These are phyloP conservation scores for Xylaria sp. DNA, from an alignment of 2,329 filamentous ascomycete genomes.

Conservation along the genomic window DNA sequence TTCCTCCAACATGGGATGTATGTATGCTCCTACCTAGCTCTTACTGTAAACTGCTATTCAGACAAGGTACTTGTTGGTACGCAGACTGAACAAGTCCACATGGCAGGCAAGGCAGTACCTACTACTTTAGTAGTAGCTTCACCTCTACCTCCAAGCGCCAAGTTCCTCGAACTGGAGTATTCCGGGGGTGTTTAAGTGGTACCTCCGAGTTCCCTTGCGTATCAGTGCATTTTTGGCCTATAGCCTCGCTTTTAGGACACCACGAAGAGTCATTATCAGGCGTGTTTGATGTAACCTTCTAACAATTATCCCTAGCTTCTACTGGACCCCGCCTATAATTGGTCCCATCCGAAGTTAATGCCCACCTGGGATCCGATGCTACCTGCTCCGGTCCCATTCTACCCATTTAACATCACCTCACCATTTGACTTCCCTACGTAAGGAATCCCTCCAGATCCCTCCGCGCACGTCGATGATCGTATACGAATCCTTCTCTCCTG, in stretches of 20 bases:
- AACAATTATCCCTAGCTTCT: conserved; percentile 26
- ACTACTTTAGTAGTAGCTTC: neutral
- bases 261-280: neutral
- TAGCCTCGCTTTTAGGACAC: neutral
- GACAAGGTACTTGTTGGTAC: neutral
- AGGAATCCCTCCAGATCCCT: conserved; percentile 1
- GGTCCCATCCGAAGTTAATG: conserved; percentile 15
- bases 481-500: conserved; percentile 14
- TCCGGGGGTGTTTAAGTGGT: conserved; percentile 33
- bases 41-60: no score
- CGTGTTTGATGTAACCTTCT: conserved; percentile 9
- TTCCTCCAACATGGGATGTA: no score
- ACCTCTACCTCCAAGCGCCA: conserved; percentile 9
- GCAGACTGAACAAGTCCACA: neutral
- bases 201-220: conserved; percentile 3
- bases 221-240: conserved; percentile 4
- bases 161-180: neutral
- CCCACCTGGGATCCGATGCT: conserved; percentile 1
- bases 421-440: neutral
- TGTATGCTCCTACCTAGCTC: no score
- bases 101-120: neutral
- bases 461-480: neutral
- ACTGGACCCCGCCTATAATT: conserved; percentile 27
- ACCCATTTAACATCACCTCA: conserved; percentile 10
- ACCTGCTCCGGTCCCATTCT: neutral